Evolutionary conservation across 2,329 filamentous ascomycete species (phyloP).

Genomic region (Penicillium digitatum): DNA sequence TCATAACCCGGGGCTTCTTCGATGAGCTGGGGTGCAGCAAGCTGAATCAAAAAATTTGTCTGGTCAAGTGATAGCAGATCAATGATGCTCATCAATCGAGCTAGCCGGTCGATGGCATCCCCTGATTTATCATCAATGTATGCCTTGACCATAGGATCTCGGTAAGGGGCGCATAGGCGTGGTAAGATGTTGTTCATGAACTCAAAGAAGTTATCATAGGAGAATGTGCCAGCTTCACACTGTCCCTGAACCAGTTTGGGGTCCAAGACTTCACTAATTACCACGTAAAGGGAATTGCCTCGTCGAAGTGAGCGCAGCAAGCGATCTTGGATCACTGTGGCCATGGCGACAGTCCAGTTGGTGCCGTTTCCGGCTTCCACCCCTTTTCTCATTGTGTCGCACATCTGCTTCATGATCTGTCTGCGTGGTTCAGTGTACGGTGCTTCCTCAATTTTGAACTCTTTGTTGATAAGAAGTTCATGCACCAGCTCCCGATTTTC

Average conservation of each 20-base stretch:
- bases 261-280: slow-evolving; percentile 60
- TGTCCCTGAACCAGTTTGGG: slow-evolving; percentile 56
- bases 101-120: slow-evolving; percentile 61
- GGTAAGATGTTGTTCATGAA: slow-evolving; percentile 61
- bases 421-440: slow-evolving; percentile 51
- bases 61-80: slow-evolving; percentile 62
- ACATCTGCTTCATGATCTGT: slow-evolving; percentile 57
- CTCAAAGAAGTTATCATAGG: slow-evolving; percentile 60
- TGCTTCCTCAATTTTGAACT: slow-evolving; percentile 56
- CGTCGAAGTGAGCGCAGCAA: slow-evolving; percentile 56
- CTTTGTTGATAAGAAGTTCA: slow-evolving; percentile 61
- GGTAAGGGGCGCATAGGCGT: slow-evolving; percentile 62
- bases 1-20: slow-evolving; percentile 61
- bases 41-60: slow-evolving; percentile 62
- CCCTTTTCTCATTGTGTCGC: slow-evolving; percentile 55
- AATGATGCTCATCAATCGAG: slow-evolving; percentile 59
- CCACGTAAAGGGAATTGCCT: slow-evolving; percentile 58
- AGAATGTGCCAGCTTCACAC: slow-evolving; percentile 58
- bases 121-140: slow-evolving; percentile 51
- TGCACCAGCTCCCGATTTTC: slow-evolving; percentile 60
- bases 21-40: slow-evolving; percentile 57
- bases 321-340: slow-evolving; percentile 61
- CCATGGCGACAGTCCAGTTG: slow-evolving; percentile 62
- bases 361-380: slow-evolving; percentile 54
- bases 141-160: slow-evolving; percentile 56